Conservation (phyloP, 176 grass and related monocot species). For the Pontederia paniculata region DNA sequence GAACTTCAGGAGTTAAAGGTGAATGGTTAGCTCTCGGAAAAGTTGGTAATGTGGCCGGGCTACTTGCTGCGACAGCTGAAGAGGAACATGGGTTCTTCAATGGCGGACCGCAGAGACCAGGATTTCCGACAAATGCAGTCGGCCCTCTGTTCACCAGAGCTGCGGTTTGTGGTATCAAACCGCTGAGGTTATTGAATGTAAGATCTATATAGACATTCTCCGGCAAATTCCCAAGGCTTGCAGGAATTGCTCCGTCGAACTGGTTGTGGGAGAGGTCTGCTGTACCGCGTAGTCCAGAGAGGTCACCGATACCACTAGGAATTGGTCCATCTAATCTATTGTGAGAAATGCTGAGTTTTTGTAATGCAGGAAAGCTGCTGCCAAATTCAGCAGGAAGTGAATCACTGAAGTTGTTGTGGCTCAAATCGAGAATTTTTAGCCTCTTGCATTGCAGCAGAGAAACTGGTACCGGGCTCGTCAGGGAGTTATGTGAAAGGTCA, state of each 20-base stretch:
- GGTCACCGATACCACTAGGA: background rate
- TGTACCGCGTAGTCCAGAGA: background rate
- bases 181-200: slow-evolving; percentile 12
- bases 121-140: slow-evolving; percentile 14
- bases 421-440: slow-evolving; percentile 4
- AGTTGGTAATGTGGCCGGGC: background rate
- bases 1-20: background rate
- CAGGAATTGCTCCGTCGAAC: slow-evolving; percentile 1
- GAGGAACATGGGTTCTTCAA: slow-evolving; percentile 14
- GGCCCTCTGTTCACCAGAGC: slow-evolving; percentile 14
- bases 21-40: background rate
- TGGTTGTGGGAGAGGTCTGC: slow-evolving; percentile 9
- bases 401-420: slow-evolving; percentile 5
- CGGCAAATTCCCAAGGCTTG: slow-evolving; percentile 4
- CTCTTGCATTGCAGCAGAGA: background rate
- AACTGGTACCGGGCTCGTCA: background rate
- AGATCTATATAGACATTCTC: slow-evolving; percentile 13
- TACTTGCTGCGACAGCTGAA: too few species aligned
- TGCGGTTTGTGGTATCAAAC: slow-evolving; percentile 6
- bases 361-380: background rate
- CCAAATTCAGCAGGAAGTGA: slow-evolving; percentile 1
- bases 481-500: slow-evolving; percentile 11
- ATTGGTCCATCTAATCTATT: slow-evolving; percentile 10
- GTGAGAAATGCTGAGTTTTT: slow-evolving; percentile 7
- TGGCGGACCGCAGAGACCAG: slow-evolving; percentile 9